Base-by-base conservation (phyloP, 2,329 filamentous ascomycete genomes). In the Phoma sp. region DNA sequence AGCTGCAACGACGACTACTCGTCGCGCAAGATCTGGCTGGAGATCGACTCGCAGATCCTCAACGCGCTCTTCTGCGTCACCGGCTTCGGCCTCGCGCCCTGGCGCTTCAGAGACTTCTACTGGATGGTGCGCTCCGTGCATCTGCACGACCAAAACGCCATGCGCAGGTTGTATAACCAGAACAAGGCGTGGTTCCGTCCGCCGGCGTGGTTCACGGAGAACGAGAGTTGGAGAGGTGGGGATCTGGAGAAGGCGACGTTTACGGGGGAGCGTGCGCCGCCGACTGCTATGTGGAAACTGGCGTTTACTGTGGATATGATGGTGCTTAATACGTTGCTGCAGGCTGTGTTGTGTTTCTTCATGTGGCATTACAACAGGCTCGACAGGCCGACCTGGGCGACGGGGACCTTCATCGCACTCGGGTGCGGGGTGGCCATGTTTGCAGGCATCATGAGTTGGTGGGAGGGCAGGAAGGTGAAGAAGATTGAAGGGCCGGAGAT, bases 61-160 rank as follows among this genome's bases (percentile, higher is more conserved):
- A 95, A 92, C 68, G 89, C 83, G 0, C 82, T 96, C 0, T 96
- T 96, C 80, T 94, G 90, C 74, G 86, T 95, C 10, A 93, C 91
- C 0, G 91, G 87, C 2, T 93, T 95, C 62, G 91, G 92, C 0
- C 81, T 94, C 12, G 87, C 89, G 0, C 91, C 91, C 0, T 96
- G 91, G 91, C 84, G 91, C 36, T 88, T 92, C 65, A 82, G 91
- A 27, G 91, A 96, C 71, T 77, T 91, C 9, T 95, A 88, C 71
- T 91, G 74, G 90, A 44, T 81, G 83, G 64, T 94, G 51, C 66
- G 64, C 57, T 41, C 84, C 73, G 82, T 90, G 9, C 48, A 81
- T 44, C 77, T 85, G 36, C 72, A 82, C 61, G 56, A 70, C 51
- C 56, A 67, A 56, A 39, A 50, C 54, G 33, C 72, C 81, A 79